phyloP scores from a whole-genome alignment of 1,139 yeast species.

The Hyphopichia buzzinii region DNA sequence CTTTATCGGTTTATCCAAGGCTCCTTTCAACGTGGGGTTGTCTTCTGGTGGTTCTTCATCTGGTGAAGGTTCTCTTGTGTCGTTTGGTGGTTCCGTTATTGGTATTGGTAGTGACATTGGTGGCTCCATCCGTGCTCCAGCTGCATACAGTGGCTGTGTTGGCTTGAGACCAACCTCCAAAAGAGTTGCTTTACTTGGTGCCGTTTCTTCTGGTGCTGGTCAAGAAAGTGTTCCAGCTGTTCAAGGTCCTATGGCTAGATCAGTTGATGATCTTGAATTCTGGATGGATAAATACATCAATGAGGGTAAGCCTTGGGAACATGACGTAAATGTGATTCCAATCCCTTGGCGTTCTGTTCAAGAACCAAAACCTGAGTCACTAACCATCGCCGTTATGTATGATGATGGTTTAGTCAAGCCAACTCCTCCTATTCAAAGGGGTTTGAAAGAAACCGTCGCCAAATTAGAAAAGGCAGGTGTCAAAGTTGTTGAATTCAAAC shows the following conservation, averaged over 20 bases:
- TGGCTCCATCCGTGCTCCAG: constrained; percentile 75
- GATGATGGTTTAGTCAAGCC: constrained; percentile 20
- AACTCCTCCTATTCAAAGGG: constrained; percentile 48
- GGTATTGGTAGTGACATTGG: constrained; percentile 82
- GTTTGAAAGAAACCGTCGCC: constrained; percentile 9
- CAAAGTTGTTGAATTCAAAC: constrained; percentile 41
- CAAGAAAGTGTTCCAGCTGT: constrained; percentile 61
- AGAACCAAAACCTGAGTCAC: constrained; percentile 29
- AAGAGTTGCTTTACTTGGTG: constrained; percentile 53
- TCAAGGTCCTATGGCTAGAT: constrained; percentile 61
- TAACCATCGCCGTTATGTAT: constrained; percentile 22
- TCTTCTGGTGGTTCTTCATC: constrained; percentile 67
- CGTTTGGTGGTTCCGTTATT: constrained; percentile 60
- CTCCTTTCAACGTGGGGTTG: constrained; percentile 40
- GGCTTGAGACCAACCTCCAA: constrained; percentile 71
- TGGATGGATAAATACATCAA: constrained; percentile 58
- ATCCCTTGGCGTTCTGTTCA: constrained; percentile 56
- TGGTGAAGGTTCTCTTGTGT: constrained; percentile 73
- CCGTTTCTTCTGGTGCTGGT: constrained; percentile 54
- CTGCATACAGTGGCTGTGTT: constrained; percentile 65
- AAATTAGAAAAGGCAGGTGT: constrained; percentile 12
- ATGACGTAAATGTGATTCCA: constrained; percentile 54
- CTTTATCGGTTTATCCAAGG: constrained; percentile 35
- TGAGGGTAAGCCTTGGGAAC: constrained; percentile 68
- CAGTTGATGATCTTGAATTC: constrained; percentile 61